Evolutionary conservation across 768 basidiomycete genomes (phyloP), one percentile per base, ranked within the genome.

Genomic region (Kwoniella sp.): DNA sequence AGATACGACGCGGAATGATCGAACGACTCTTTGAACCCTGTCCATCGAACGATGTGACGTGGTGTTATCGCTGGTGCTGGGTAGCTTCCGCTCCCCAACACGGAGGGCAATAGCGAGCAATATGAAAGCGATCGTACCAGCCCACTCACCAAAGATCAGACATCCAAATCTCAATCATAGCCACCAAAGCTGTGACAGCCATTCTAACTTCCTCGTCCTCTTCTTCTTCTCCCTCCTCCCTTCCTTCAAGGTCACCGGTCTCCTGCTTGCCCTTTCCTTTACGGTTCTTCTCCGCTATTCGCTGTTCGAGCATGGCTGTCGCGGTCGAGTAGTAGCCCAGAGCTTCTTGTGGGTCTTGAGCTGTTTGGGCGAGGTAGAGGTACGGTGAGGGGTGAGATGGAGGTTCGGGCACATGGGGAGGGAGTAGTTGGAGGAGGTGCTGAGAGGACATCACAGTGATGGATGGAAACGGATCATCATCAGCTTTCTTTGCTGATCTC

Each of bases 141-240:
- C 48, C 34, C n/a, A 76, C 87, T 56, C 73, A 89, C 93, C 93
- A 94, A 55, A 95, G 83, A 84, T 94, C 92, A 70, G 93, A 90
- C 92, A 96, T 95, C 93, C 93, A 96, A 17, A 94, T 90, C 77
- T 95, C 93, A 26, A 94, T 89, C 85, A 93, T 93, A 8, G 89
- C 90, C 30, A 93, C 85, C 23, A 93, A 84, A 8, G 91, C 91
- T 45, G 89, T 84, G 12, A 93, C 88, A 61, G 89, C 87, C 74
- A 87, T 90, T 31, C 81, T 85, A 74, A 84, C 87, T 54, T 87
- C 79, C 45, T 72, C 72, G 23, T 55, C 70, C 38, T 68, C 72
- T 9, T 64, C 61, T 22, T 59, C 68, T 70, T 91, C 90, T 17
- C 17, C 41, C 1, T 81, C 77, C 66, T 90, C 88, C 26, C 56